These are phyloP conservation scores for Picocystis sp. DNA, from an alignment of 163 green algal species.

Conservation along the genomic window DNA sequence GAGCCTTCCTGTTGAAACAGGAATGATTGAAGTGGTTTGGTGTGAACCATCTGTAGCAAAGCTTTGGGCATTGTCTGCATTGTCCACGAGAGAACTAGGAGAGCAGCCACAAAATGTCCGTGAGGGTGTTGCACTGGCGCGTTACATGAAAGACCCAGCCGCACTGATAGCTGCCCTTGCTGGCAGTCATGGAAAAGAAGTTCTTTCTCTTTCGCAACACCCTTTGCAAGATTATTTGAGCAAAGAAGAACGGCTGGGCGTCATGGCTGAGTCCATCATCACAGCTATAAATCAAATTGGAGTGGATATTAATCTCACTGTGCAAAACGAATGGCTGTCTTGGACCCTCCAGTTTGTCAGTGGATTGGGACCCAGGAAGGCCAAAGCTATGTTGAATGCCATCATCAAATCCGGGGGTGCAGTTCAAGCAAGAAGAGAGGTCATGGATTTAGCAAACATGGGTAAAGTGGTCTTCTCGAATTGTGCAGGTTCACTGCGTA, in stretches of 20 bases:
- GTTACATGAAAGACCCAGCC: constrained; percentile 61
- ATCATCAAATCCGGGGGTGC: constrained; percentile 25
- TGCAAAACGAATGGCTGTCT: constrained; percentile 44
- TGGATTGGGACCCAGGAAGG: constrained; percentile 75
- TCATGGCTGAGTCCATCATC: constrained; percentile 29
- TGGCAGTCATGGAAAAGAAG: constrained; percentile 18
- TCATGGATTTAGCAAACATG: too few relatives aligned
- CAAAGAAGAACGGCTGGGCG: constrained; percentile 23
- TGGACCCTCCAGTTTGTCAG: constrained; percentile 54
- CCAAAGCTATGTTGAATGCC: constrained; percentile 31
- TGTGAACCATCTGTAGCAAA: too few relatives aligned
- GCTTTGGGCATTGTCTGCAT: too few relatives aligned
- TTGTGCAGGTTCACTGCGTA: too few relatives aligned
- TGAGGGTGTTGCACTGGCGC: constrained; percentile 58
- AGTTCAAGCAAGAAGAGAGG: constrained; percentile 11
- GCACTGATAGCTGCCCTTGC: constrained; percentile 46
- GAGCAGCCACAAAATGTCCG: constrained; percentile 24
- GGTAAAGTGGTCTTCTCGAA: too few relatives aligned
- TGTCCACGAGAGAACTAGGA: too few relatives aligned
- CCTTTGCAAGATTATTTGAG: constrained; percentile 54
- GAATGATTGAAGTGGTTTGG: too few relatives aligned
- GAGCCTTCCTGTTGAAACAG: too few relatives aligned
- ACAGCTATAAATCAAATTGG: constrained; percentile 50
- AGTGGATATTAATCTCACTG: constrained; percentile 67
- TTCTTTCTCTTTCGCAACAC: constrained; percentile 48